Evolutionary conservation across 2,329 filamentous ascomycete genomes (phyloP), one percentile per base, ranked within the genome.

Genomic region (Fusarium solani-melongenae): DNA sequence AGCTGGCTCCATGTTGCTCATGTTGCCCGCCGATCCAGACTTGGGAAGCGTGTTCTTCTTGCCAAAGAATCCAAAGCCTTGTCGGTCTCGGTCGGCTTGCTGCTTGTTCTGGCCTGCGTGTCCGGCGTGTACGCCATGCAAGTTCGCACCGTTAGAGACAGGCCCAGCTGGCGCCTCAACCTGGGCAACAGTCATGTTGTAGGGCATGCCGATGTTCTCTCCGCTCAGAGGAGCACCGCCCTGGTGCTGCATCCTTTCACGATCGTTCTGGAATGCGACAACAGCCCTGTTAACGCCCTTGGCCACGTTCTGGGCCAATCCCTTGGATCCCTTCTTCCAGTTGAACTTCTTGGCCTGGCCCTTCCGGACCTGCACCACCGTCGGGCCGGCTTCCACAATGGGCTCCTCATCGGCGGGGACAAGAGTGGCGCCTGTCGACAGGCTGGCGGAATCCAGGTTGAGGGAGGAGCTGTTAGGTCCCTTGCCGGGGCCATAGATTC

Each of bases 291-390:
- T 98, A 82, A 98, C 91, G 61, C 95, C 95, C 85, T 98, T 98
- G 70, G 93, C 93, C 60, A 98, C 93, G 79, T 95, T 96, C 83
- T 98, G 97, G 31, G 95, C 95, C 77, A 98, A 92, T 64, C 94
- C 95, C 83, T 97, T 96, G 41, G 94, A 94, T 41, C 95, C 95
- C 86, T 97, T 98, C 88, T 98, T 98, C 95, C 96, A 98, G 84
- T 98, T 98, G 84, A 98, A 98, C 82, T 98, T 98, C 86, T 95
- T 97, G 62, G 93, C 91, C 80, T 98, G 95, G 33, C 93, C 95
- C 84, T 98, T 98, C 77, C 95, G 92, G 71, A 98, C 97, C 78
- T 96, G 97, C 69, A 98, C 93, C 36, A 98, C 93, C 69, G 97
- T 96, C n/a, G 96, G 95, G 3, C 94, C 93, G 31, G 91, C 87